Conservation (phyloP, 352 stramenopile genomes). For the Phytophthora colocasiae region DNA sequence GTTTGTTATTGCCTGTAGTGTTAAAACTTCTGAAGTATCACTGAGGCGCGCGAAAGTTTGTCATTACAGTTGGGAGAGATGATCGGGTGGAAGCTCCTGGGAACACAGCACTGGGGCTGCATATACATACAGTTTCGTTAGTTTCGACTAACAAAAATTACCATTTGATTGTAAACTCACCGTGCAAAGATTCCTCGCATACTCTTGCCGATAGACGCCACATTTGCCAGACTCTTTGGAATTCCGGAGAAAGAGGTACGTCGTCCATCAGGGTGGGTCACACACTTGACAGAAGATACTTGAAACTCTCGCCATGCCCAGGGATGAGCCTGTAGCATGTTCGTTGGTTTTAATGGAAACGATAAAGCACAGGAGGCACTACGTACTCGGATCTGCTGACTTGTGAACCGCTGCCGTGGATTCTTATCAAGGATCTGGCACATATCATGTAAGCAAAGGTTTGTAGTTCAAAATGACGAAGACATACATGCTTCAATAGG, state of each 20-base stretch:
- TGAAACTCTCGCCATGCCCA: slow-evolving; percentile 83
- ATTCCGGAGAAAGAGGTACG: slow-evolving; percentile 47
- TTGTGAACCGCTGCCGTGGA: slow-evolving; percentile 61
- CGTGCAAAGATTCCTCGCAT: slow-evolving; percentile 61
- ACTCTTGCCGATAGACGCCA: slow-evolving; percentile 67
- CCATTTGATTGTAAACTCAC: slow-evolving; percentile 25
- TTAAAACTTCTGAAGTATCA: background rate
- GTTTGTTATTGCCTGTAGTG: background rate
- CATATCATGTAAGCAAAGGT: slow-evolving; percentile 5
- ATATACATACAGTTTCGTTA: slow-evolving; percentile 9
- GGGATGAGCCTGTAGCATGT: slow-evolving; percentile 50
- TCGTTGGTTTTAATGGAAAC: background rate
- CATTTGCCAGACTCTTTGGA: slow-evolving; percentile 46
- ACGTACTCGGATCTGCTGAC: slow-evolving; percentile 73
- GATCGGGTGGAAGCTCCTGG: slow-evolving; percentile 26
- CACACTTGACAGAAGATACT: slow-evolving; percentile 71
- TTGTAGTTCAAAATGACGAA: background rate
- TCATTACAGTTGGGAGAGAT: slow-evolving; percentile 35
- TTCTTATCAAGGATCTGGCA: slow-evolving; percentile 82
- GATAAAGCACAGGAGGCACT: background rate
- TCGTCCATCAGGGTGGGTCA: slow-evolving; percentile 57
- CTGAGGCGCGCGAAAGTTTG: slow-evolving; percentile 27
- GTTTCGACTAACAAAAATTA: slow-evolving; percentile 3
- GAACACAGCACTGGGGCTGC: slow-evolving; percentile 43
- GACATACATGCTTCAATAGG: slow-evolving; percentile 63